Conservation (phyloP, 192 early-diverging fungal genomes). For the Umbelopsis sp. region DNA sequence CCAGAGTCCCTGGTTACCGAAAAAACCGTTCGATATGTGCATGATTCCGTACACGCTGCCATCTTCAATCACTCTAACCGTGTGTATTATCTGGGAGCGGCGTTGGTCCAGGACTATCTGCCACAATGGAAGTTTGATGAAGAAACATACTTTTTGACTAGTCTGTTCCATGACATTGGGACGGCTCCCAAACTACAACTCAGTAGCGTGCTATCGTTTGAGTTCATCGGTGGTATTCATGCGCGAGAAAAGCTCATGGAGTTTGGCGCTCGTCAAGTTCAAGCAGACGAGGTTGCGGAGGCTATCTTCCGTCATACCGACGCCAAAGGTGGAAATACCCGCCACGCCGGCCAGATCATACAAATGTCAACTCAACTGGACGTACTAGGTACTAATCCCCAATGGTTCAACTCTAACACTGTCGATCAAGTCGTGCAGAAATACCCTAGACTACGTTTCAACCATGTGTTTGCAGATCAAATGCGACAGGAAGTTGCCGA, state of each 20-base stretch:
- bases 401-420: background rate
- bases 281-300: background rate
- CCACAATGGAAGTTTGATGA: slow-evolving; percentile 8
- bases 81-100: slow-evolving; percentile 1
- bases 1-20: background rate
- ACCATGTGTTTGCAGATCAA: background rate
- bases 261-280: slow-evolving; percentile 10
- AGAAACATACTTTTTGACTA: background rate
- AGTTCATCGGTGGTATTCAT: slow-evolving; percentile 11
- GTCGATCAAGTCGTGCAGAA: background rate
- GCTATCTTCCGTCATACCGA: slow-evolving; percentile 3
- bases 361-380: slow-evolving; percentile 1
- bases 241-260: slow-evolving; percentile 6
- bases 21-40: background rate
- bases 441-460: background rate
- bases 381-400: background rate
- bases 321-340: background rate
- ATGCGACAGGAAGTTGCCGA: background rate
- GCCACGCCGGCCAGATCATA: background rate
- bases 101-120: background rate
- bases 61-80: slow-evolving; percentile 18
- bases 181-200: background rate
- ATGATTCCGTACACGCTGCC: background rate
- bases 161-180: slow-evolving; percentile 1
- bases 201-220: background rate